These are phyloP conservation scores for Leersia perrieri DNA, from an alignment of 176 grass and related monocot genomes.

Conservation along the genomic window DNA sequence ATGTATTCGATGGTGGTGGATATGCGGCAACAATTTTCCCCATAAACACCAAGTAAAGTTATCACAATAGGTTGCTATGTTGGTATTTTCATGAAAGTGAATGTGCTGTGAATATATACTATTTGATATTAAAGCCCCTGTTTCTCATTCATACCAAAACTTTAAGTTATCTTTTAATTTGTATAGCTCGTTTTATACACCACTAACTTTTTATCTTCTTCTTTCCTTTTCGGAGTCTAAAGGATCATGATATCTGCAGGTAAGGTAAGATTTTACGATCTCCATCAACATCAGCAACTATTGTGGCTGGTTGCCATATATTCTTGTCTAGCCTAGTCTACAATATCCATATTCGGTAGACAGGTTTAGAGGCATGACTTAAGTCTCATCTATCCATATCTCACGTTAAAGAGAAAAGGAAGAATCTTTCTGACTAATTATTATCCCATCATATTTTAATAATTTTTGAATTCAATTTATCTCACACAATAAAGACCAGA, in stretches of 20 bases:
- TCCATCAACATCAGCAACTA: neutral
- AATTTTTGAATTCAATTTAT: neutral
- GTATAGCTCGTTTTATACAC: neutral
- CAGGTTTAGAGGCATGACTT: neutral
- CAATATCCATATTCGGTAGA: neutral
- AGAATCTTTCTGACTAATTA: neutral
- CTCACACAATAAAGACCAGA: neutral
- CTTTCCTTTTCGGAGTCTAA: neutral
- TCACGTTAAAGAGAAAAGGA: neutral
- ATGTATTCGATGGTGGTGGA: too few species aligned
- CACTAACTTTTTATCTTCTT: conserved; percentile 12
- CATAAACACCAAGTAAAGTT: too few species aligned
- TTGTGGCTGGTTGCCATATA: neutral
- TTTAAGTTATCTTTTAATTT: neutral
- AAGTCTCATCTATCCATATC: neutral
- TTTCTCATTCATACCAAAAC: neutral
- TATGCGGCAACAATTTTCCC: too few species aligned
- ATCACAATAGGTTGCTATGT: neutral
- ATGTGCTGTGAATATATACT: neutral
- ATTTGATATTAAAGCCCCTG: neutral
- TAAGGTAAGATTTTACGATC: neutral
- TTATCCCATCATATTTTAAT: neutral
- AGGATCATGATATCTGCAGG: neutral
- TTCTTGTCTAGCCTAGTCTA: neutral
- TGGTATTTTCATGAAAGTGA: neutral